Evolutionary conservation across 2,329 filamentous ascomycete genomes (phyloP), one percentile per base, ranked within the genome.

Genomic region (Nemania diffusa): DNA sequence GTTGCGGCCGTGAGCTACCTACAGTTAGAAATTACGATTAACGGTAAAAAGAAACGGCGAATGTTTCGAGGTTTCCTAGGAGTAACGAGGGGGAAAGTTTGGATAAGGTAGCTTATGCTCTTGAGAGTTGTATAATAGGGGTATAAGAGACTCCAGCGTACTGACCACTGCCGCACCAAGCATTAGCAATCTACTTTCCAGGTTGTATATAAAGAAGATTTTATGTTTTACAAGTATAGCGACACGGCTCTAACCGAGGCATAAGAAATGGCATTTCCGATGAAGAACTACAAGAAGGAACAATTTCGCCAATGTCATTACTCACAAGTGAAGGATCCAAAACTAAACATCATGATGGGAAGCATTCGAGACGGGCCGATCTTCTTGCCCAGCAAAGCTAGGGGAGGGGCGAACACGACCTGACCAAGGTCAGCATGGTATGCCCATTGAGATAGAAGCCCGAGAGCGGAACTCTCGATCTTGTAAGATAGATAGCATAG

Each of bases 331-430:
- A 90, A 85, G 4, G 81, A 82, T 7, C 91, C 91, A 74, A 92
- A 93, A 44, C 77, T 82, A 69, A 90, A 84, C 90, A 93, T 92
- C 78, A 92, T 59, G 50, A 77, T 57, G 0, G 90, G 89, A 8
- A 93, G 80, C 9, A 91, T 88, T 20, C 85, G 82, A 63, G 87
- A 84, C 0, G 90, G 88, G 0, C 90, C 89, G 73, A 85, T 91
- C 69, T 87, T 90, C 81, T 93, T 93, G 22, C 90, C 90, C 4
- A 91, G 75, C 80, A 93, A 90, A 58, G 81, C 79, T 17, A 92
- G 78, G 1, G 89, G 87, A 0, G 89, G 90, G 1, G 89, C 90
- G 61, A 89, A 91, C 2, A 93, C 75, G 40, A 92, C 90, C 64
- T 20, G 40, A 17, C 22, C 7, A 1, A 34, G 1, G 29, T 70